phyloP scores from a whole-genome alignment of 192 early-diverging fungal genomes.

The Entophlyctis helioformis region DNA sequence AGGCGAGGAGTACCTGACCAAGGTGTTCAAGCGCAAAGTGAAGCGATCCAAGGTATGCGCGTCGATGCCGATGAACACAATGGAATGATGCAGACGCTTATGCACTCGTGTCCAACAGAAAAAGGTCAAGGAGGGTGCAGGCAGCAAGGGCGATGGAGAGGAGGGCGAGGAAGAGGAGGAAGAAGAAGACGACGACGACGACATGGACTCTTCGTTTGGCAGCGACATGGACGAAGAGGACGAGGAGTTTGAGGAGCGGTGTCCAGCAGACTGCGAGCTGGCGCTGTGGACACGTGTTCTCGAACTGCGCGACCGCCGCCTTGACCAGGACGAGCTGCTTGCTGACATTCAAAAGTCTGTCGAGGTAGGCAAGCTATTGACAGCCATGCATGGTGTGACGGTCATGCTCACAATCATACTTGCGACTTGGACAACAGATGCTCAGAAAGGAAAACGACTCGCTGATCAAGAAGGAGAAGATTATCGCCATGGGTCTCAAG shows the following conservation, averaged over 20 bases:
- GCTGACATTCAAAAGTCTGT: constrained; percentile 50
- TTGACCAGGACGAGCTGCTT: constrained; percentile 45
- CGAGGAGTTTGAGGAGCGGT: constrained; percentile 30
- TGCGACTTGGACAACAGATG: constrained; percentile 9
- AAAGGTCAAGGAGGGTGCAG: constrained; percentile 23
- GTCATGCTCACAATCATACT: not conserved
- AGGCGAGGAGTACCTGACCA: constrained; percentile 42
- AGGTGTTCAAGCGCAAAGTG: constrained; percentile 49
- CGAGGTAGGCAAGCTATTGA: constrained; percentile 20
- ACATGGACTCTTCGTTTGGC: constrained; percentile 16
- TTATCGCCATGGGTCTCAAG: constrained; percentile 32
- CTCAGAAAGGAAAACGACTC: constrained; percentile 54
- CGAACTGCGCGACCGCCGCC: constrained; percentile 30
- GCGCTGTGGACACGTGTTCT: constrained; percentile 19
- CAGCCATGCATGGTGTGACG: not conserved
- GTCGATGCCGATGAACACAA: too few relatives aligned
- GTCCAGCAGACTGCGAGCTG: constrained; percentile 41
- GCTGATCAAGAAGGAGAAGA: constrained; percentile 48
- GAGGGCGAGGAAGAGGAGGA: constrained; percentile 29
- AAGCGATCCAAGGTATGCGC: constrained; percentile 39
- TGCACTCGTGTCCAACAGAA: constrained; percentile 15
- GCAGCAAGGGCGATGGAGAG: constrained; percentile 12
- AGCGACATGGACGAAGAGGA: constrained; percentile 18
- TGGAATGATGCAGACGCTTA: not conserved
- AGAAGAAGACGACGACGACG: constrained; percentile 35